Evolutionary conservation across 176 grass and related monocot species (phyloP), one percentile per base, ranked within the genome.

Genomic region (Themeda triandra): DNA sequence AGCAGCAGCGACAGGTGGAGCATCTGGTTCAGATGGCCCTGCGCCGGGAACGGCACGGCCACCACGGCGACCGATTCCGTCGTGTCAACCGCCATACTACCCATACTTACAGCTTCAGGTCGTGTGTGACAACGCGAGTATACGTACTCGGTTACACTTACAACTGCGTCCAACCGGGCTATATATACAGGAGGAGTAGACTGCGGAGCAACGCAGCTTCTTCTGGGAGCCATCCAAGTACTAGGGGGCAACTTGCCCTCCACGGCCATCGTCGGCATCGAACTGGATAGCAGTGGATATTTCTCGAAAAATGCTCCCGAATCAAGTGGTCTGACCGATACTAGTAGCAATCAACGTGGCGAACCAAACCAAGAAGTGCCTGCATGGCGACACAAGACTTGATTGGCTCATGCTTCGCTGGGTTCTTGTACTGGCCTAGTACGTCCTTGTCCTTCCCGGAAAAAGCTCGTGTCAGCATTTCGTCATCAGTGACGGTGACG

Each of bases 21-120:
- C 19, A 93, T 84, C 72, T 91, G 89, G 84, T 93, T 91, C 46
- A 97, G 89, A 75, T 97, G 88, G 62, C 91, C 87, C 77, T 93
- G 91, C 72, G 89, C 78, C 49, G 91, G 89, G 73, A 84, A 84
- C 27, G 94, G 91, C 54, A 97, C 87, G 48, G 92, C 82, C 0
- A 91, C 91, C 4, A 93, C 79, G 45, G 83, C 89, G 0, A 93
- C 90, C 6, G 46, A 75, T 13, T 67, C 75, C 75, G 36, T 1
- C 6, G 56, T 21, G 56, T 51, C 58, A 7, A 66, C 59, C 75
- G 65, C 17, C 71, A 74, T 74, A 2, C 13, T 21, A 0, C 49
- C 41, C 41, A 44, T 6, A 6, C 21, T 49, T 49, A 1, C 23
- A 59, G 23, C 3, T 11, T 11, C 53, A n/a, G 21, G 53, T n/a